phyloP scores from a whole-genome alignment of 2,329 filamentous ascomycete species.

The Pseudophaeomoniella oleicola region DNA sequence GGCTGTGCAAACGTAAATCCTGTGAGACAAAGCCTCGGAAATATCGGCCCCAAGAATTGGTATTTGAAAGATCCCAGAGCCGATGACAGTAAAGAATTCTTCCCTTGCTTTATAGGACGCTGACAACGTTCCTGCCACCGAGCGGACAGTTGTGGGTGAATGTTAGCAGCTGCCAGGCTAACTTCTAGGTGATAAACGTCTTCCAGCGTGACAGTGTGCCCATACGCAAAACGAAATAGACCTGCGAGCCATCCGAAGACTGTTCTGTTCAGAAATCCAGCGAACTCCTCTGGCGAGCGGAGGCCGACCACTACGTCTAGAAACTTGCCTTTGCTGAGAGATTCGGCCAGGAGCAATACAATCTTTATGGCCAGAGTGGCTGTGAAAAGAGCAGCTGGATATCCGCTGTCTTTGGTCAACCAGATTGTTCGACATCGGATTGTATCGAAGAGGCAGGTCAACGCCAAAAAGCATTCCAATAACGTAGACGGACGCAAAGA shows the following conservation, averaged over 20 bases:
- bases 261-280: slow-evolving; percentile 15
- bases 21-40: too few species aligned
- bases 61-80: too few species aligned
- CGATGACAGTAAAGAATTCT: too few species aligned
- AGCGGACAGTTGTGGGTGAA: too few species aligned
- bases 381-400: background rate
- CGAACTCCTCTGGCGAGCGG: slow-evolving; percentile 9
- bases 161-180: too few species aligned
- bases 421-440: slow-evolving; percentile 30
- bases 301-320: background rate
- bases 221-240: slow-evolving; percentile 16
- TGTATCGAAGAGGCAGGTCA: slow-evolving; percentile 31
- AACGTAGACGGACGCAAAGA: slow-evolving; percentile 16
- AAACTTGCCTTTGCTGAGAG: background rate
- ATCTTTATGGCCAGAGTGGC: background rate
- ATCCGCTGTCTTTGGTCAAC: slow-evolving; percentile 12
- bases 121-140: too few species aligned
- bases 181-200: slow-evolving; percentile 11
- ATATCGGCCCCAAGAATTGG: too few species aligned
- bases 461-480: slow-evolving; percentile 23
- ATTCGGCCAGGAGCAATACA: background rate
- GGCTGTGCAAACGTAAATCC: too few species aligned
- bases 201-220: slow-evolving; percentile 9
- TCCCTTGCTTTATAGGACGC: too few species aligned
- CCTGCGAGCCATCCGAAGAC: slow-evolving; percentile 22